phyloP scores from a whole-genome alignment of 352 stramenopile genomes.

The Pythium utonaiense region DNA sequence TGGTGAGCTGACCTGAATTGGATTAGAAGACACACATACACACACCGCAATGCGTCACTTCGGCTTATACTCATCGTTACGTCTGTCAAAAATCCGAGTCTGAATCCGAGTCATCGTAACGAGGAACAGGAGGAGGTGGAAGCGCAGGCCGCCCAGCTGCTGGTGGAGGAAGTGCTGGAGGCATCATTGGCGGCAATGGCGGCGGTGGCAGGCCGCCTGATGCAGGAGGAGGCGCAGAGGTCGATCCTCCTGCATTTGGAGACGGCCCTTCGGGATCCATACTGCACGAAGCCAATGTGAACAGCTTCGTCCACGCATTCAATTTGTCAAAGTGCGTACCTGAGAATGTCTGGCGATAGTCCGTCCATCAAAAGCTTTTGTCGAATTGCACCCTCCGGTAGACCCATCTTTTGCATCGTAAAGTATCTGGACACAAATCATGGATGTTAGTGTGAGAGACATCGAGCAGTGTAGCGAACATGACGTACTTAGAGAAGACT shows the following conservation, averaged over 20 bases:
- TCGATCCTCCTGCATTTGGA: slow-evolving; percentile 37
- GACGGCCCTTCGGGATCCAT: slow-evolving; percentile 82
- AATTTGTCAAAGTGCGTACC: slow-evolving; percentile 30
- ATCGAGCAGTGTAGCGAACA: no score
- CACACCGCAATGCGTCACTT: background rate
- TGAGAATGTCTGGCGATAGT: slow-evolving; percentile 66
- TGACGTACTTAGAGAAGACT: slow-evolving; percentile 57
- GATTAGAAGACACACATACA: background rate
- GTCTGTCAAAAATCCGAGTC: slow-evolving; percentile 22
- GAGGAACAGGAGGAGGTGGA: slow-evolving; percentile 39
- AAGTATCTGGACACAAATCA: slow-evolving; percentile 59
- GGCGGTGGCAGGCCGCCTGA: slow-evolving; percentile 19
- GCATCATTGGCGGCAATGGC: slow-evolving; percentile 30
- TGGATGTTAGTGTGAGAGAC: background rate
- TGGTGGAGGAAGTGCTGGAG: slow-evolving; percentile 28
- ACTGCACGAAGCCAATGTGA: no score
- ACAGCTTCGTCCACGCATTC: no score
- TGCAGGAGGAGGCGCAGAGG: slow-evolving; percentile 10
- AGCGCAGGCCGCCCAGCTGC: slow-evolving; percentile 36
- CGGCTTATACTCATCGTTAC: background rate
- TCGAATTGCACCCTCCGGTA: slow-evolving; percentile 74
- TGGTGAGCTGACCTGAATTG: background rate
- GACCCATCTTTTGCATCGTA: slow-evolving; percentile 78
- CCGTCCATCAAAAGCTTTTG: slow-evolving; percentile 83
- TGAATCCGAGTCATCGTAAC: slow-evolving; percentile 53